Conservation (phyloP, 2,329 filamentous ascomycete species). For the Monilinia fructicola region DNA sequence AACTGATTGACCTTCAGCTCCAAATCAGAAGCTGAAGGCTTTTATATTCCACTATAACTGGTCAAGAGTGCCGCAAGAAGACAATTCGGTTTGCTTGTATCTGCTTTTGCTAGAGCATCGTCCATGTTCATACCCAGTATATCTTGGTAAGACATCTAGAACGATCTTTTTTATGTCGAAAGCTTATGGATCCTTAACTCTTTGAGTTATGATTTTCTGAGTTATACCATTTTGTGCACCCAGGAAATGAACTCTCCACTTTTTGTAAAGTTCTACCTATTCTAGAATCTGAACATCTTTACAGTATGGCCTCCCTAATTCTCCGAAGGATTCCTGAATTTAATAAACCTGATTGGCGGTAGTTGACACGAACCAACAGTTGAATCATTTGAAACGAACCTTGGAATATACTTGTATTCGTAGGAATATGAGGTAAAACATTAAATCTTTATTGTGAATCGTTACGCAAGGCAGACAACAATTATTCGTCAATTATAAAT, state of each 20-base stretch:
- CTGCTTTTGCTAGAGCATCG: not conserved
- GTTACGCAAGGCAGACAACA: not conserved
- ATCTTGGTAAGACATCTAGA: slow-evolving; percentile 17
- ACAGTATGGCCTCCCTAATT: not conserved
- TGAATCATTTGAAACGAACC: too few species aligned
- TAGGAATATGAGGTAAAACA: too few species aligned
- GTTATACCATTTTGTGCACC: slow-evolving; percentile 2
- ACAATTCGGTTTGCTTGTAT: not conserved
- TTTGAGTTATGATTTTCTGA: slow-evolving; percentile 2
- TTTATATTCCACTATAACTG: too few species aligned
- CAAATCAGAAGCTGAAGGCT: too few species aligned
- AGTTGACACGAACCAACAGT: too few species aligned
- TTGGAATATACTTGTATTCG: too few species aligned
- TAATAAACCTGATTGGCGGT: too few species aligned
- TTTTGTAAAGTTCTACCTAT: not conserved
- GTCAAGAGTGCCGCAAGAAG: too few species aligned
- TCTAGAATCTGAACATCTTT: not conserved
- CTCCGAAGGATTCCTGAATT: not conserved
- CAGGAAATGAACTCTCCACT: slow-evolving; percentile 7
- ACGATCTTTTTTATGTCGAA: slow-evolving; percentile 8
- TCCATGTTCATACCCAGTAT: not conserved
- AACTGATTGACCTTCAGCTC: too few species aligned
- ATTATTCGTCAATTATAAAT: not conserved
- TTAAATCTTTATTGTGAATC: not conserved
- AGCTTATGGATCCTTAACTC: not conserved